These are phyloP conservation scores for Blastobotrys serpentis DNA, from an alignment of 1,139 yeast species.

Conservation along the genomic window DNA sequence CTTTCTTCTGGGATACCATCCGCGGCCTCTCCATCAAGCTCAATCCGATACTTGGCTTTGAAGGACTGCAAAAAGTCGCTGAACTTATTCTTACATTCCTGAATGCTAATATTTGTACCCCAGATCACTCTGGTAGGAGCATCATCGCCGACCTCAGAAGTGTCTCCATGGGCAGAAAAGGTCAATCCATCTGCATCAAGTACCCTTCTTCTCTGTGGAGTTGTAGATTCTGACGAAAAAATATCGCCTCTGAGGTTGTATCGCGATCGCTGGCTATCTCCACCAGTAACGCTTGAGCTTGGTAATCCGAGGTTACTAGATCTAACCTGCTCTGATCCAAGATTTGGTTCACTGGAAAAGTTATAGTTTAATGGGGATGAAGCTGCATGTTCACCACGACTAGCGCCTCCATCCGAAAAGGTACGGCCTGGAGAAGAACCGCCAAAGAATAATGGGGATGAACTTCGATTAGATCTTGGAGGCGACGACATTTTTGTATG, in stretches of 20 bases:
- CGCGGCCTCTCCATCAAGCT: slow-evolving; percentile 43
- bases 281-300: slow-evolving; percentile 6
- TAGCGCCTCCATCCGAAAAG: neutral
- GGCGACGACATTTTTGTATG: neutral
- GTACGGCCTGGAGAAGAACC: slow-evolving; percentile 2
- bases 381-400: neutral
- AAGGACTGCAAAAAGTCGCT: slow-evolving; percentile 81
- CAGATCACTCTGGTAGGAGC: slow-evolving; percentile 90
- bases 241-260: slow-evolving; percentile 49
- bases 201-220: slow-evolving; percentile 46
- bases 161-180: slow-evolving; percentile 18
- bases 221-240: slow-evolving; percentile 55
- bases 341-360: slow-evolving; percentile 7
- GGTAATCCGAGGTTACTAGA: slow-evolving; percentile 4
- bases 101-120: slow-evolving; percentile 97
- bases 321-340: slow-evolving; percentile 2
- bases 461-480: slow-evolving; percentile 11
- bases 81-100: slow-evolving; percentile 77
- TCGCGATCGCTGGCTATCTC: slow-evolving; percentile 11
- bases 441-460: slow-evolving; percentile 10
- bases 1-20: slow-evolving; percentile 60
- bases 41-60: slow-evolving; percentile 71
- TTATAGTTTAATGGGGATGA: slow-evolving; percentile 18
- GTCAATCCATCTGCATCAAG: slow-evolving; percentile 29
- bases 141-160: slow-evolving; percentile 42